phyloP scores from a whole-genome alignment of 495 filamentous ascomycete species.

The Lasiosphaeris hirsuta region DNA sequence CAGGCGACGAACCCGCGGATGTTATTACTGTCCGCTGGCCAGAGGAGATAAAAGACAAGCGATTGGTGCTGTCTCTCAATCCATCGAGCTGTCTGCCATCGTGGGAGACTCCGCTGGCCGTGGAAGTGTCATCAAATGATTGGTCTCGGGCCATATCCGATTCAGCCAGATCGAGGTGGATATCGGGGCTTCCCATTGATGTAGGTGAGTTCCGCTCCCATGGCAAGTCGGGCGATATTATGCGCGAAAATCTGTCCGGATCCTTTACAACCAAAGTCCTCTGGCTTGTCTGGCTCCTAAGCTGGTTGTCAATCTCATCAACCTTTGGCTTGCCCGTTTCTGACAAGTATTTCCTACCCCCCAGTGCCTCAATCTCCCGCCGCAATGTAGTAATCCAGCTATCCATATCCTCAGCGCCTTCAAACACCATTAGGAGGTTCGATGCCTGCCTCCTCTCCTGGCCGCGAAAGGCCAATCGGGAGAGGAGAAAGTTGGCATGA shows the following conservation, averaged over 20 bases:
- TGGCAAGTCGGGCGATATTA: slow-evolving; percentile 32
- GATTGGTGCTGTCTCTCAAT: slow-evolving; percentile 51
- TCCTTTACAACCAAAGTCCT: slow-evolving; percentile 52
- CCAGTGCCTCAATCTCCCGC: slow-evolving; percentile 64
- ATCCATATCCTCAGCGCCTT: slow-evolving; percentile 81
- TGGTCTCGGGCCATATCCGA: slow-evolving; percentile 25
- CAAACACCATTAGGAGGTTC: slow-evolving; percentile 75
- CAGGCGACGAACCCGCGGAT: slow-evolving; percentile 52
- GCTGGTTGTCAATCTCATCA: slow-evolving; percentile 26
- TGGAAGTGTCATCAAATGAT: slow-evolving; percentile 43
- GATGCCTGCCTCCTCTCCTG: slow-evolving; percentile 59
- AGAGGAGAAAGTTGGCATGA: slow-evolving; percentile 60
- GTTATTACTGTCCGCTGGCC: slow-evolving; percentile 56
- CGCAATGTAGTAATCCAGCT: slow-evolving; percentile 69
- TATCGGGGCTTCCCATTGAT: slow-evolving; percentile 14
- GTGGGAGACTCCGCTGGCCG: slow-evolving; percentile 47
- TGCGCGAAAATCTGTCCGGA: slow-evolving; percentile 40
- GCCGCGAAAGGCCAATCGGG: slow-evolving; percentile 67
- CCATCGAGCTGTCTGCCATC: slow-evolving; percentile 49
- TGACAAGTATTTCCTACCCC: slow-evolving; percentile 62
- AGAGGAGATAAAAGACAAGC: slow-evolving; percentile 59
- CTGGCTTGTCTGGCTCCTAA: slow-evolving; percentile 49
- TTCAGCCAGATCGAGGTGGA: slow-evolving; percentile 21
- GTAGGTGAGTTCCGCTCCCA: slow-evolving; percentile 25
- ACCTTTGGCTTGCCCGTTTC: slow-evolving; percentile 51